Evolutionary conservation across 176 grass and related monocot genomes (phyloP), one percentile per base, ranked within the genome.

Genomic region (Eremochloa ophiuroides): DNA sequence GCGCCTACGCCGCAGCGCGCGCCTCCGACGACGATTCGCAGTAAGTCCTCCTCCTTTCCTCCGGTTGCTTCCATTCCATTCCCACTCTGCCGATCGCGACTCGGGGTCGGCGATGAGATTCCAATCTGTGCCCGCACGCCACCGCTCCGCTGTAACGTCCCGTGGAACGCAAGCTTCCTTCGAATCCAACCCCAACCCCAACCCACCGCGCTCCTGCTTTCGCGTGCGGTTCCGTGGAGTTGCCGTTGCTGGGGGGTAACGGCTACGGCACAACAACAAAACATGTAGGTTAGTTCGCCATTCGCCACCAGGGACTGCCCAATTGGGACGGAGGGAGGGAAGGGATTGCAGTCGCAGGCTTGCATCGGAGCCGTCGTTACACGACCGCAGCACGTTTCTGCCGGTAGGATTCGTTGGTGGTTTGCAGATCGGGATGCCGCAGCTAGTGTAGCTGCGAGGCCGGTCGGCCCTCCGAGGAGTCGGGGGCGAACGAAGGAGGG

Each of bases 141-240:
- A 17, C 29, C 22, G 3, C 62, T 28, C 58, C 4, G 15, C 58
- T 6, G 23, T 60, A 2, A 4, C 42, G 43, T 81, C 46, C 55
- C 83, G 78, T 85, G 37, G 16, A 17, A 34, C n/a, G 72, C 29
- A 77, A 25, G 39, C 77, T 30, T 82, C 70, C 77, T 30, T 82
- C 70, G 71, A 71, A 71, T 85, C 22, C 63, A 44, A 70, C 2
- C 74, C 43, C n/a, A n/a, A 15, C 28, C 51, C 9, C 40, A 39
- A 13, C 30, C 46, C 7, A 4, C 31, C 8, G 14, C 15, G 16
- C 34, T 69, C 38, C 38, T 15, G n/a, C 66, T 42, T 60, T 66
- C 15, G 55, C n/a, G 46, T 22, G 58, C 58, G 43, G 6, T 56
- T 26, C 11, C 10, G 3, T 56, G 73, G 3, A 8, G 10, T 20